Conservation (phyloP, 2,329 filamentous ascomycete genomes). For the Ciborinia camelliae region DNA sequence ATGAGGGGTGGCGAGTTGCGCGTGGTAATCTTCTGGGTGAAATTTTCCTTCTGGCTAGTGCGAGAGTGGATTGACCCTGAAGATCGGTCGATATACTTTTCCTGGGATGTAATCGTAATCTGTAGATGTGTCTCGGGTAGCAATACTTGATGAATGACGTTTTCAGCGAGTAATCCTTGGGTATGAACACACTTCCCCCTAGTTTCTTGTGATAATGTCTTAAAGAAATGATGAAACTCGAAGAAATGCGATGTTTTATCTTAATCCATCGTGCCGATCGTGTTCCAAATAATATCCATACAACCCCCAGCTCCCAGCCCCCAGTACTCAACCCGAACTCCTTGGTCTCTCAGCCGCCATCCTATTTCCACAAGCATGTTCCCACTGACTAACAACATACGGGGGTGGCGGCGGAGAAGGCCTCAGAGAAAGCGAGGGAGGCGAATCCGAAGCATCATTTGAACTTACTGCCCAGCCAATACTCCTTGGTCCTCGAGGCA, state of each 20-base stretch:
- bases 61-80: background rate
- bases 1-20: background rate
- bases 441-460: constrained; percentile 20
- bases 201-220: background rate
- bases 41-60: background rate
- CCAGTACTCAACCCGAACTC: constrained; percentile 22
- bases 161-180: background rate
- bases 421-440: constrained; percentile 2
- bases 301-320: background rate
- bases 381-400: constrained; percentile 35
- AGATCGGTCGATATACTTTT: background rate
- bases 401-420: constrained; percentile 26
- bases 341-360: constrained; percentile 22
- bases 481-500: constrained; percentile 32
- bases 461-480: constrained; percentile 36
- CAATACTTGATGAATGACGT: background rate
- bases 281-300: background rate
- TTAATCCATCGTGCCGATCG: too few species aligned
- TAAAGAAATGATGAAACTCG: background rate
- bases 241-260: background rate
- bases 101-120: background rate
- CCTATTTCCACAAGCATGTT: constrained; percentile 21
- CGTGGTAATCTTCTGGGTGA: background rate
- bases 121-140: too few species aligned
- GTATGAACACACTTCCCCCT: background rate